These are phyloP conservation scores for Daldinia concentrica DNA, from an alignment of 495 filamentous ascomycete species.

Conservation along the genomic window DNA sequence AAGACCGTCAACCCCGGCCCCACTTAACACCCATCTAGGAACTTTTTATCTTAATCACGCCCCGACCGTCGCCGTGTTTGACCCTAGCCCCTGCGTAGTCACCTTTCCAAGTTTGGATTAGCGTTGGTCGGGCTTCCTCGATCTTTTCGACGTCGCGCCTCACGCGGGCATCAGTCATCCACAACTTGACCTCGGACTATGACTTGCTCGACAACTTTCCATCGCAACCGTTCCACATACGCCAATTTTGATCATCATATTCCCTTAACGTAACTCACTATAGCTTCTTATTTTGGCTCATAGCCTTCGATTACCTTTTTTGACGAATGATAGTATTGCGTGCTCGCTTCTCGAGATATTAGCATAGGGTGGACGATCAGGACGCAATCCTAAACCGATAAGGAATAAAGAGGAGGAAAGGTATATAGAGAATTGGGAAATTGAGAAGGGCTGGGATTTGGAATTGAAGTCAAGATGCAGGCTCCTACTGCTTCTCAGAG, in stretches of 20 bases:
- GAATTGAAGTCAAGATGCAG: constrained; percentile 49
- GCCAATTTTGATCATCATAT: constrained; percentile 10
- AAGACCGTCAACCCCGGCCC: background rate
- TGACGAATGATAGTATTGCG: constrained; percentile 22
- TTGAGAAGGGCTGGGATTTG: constrained; percentile 14
- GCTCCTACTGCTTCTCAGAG: constrained; percentile 51
- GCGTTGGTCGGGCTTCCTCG: constrained; percentile 36
- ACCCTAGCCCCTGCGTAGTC: constrained; percentile 30
- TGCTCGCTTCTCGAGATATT: constrained; percentile 9
- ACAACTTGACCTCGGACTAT: constrained; percentile 17
- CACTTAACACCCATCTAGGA: background rate
- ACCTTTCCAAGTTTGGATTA: constrained; percentile 23
- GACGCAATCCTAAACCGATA: constrained; percentile 10
- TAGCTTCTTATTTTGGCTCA: constrained; percentile 10
- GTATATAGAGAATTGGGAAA: constrained; percentile 23
- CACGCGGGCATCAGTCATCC: constrained; percentile 39
- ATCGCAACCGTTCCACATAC: constrained; percentile 18
- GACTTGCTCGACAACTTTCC: constrained; percentile 9
- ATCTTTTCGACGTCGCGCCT: constrained; percentile 46
- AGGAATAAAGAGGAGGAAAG: constrained; percentile 29
- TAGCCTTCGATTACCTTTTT: constrained; percentile 5
- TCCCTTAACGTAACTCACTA: constrained; percentile 1
- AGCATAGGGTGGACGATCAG: constrained; percentile 12
- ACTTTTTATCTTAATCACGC: constrained; percentile 25
- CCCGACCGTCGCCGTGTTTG: constrained; percentile 31